Percentiles rank a stretch among this genome's conserved stretches.
These are phyloP conservation scores for Coniochaeta ligniaria DNA, from an alignment of 2,329 filamentous ascomycete genomes.

Conservation along the genomic window DNA sequence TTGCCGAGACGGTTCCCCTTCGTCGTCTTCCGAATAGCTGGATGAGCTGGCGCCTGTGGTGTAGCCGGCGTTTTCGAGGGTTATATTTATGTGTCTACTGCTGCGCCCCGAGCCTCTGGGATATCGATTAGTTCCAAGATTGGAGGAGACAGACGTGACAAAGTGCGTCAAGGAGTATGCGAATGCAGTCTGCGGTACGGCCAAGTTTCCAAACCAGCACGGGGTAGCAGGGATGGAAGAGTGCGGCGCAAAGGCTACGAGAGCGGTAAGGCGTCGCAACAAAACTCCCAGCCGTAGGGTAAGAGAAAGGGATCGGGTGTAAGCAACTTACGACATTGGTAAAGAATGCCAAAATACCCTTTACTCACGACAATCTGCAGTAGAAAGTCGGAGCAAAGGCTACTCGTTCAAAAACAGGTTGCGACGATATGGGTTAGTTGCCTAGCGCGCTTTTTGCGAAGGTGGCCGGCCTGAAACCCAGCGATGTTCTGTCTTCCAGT, in stretches of 20 bases:
- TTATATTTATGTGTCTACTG: conserved; percentile 11
- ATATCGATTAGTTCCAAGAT: conserved; percentile 5
- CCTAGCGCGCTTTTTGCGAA: neutral
- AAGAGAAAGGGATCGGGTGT: neutral
- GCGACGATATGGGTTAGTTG: neutral
- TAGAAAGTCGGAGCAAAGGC: conserved; percentile 39
- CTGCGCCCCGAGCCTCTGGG: conserved; percentile 4
- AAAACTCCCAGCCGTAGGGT: neutral
- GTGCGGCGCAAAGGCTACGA: neutral
- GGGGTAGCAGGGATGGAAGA: neutral
- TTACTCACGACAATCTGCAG: conserved; percentile 37
- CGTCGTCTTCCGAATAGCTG: conserved; percentile 27
- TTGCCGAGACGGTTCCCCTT: conserved; percentile 29
- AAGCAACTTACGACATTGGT: conserved; percentile 29
- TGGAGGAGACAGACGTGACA: neutral
- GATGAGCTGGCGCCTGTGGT: conserved; percentile 12
- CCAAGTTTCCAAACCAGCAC: neutral
- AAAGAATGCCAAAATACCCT: conserved; percentile 26
- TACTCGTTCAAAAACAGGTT: conserved; percentile 8
- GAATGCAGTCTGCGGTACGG: neutral
- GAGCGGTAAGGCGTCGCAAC: neutral
- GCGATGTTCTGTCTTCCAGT: neutral
- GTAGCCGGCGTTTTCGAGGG: conserved; percentile 18
- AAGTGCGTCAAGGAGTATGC: neutral
- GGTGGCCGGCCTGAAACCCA: neutral